Evolutionary conservation across 441 rosid species (phyloP), one percentile per base, ranked within the genome.

Genomic region (Euphorbia schlechtendalii): DNA sequence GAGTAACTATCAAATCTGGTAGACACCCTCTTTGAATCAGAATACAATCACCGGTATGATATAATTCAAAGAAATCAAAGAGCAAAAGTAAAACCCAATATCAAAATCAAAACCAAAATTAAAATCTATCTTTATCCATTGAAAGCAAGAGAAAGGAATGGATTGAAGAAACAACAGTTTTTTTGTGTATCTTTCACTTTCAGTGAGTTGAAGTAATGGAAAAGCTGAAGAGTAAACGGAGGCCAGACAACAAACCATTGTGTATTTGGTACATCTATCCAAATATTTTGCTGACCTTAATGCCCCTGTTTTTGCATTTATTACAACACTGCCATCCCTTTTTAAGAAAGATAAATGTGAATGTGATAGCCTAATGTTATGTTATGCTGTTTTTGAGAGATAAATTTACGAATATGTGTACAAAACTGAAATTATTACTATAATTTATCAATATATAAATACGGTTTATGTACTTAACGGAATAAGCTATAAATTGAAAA

Each of bases 11-110:
- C 61, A 70, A 78, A 75, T 72, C 73, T 49, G 55, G 55, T 15
- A 65, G 38, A 36, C 45, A 68, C 72, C 62, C 73, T 61, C 48
- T 77, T 69, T 51, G 69, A 77, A 74, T 69, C 71, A 60, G 70
- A 68, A 34, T 55, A 61, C n/a, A n/a, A n/a, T n/a, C n/a, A n/a
- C n/a, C n/a, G n/a, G n/a, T n/a, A n/a, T n/a, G n/a, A n/a, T n/a
- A n/a, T n/a, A 71, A 67, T 70, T 24, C 60, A 59, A 15, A 36
- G 18, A 49, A 52, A 75, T 22, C 63, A 71, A 55, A 73, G 40
- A 27, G 15, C 67, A 51, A 54, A 46, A 3, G 13, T 9, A 17
- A 46, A 17, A 11, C 52, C 6, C 46, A 27, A 62, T 12, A 53
- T 45, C 54, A 57, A 13, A 25, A 59, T 53, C 14, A n/a, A 54